phyloP scores from a whole-genome alignment of 1,284 basidiomycete species.

The Leccinum glutinopallens region DNA sequence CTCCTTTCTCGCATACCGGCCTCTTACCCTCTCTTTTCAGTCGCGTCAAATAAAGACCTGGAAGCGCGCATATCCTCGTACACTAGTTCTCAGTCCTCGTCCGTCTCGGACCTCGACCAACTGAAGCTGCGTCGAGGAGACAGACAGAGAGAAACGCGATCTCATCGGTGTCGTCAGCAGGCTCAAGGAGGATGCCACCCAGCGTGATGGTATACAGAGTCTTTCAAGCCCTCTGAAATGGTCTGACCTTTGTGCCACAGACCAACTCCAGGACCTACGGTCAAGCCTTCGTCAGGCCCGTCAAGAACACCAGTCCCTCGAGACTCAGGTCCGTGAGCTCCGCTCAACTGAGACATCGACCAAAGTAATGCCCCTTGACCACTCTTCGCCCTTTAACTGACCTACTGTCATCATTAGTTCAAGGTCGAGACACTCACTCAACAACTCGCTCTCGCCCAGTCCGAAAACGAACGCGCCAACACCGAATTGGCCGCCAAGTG shows the following conservation, averaged over 20 bases:
- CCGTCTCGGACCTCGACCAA: constrained; percentile 59
- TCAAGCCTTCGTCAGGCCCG: constrained; percentile 71
- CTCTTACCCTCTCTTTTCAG: constrained; percentile 38
- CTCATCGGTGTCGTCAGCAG: constrained; percentile 73
- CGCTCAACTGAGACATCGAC: constrained; percentile 70
- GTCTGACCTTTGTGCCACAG: constrained; percentile 38
- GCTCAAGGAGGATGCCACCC: constrained; percentile 66
- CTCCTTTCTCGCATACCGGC: constrained; percentile 3
- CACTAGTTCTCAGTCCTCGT: constrained; percentile 55
- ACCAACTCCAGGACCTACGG: constrained; percentile 71
- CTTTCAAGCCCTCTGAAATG: not conserved
- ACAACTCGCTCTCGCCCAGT: too few relatives aligned
- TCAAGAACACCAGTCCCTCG: constrained; percentile 67
- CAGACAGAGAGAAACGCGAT: constrained; percentile 80
- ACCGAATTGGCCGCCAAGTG: too few relatives aligned
- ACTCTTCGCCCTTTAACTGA: too few relatives aligned
- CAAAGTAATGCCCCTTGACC: constrained; percentile 45
- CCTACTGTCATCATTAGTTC: too few relatives aligned
- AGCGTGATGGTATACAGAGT: constrained; percentile 59
- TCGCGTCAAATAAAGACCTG: constrained; percentile 50
- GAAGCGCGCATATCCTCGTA: constrained; percentile 56
- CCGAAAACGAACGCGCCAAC: too few relatives aligned
- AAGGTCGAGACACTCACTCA: too few relatives aligned
- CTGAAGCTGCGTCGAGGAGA: constrained; percentile 64
- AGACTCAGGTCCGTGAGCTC: constrained; percentile 67